Percentiles rank a stretch among this genome's conserved stretches.
These are phyloP conservation scores for Akanthomyces uredinophilus DNA, from an alignment of 2,329 filamentous ascomycete genomes.

Conservation along the genomic window DNA sequence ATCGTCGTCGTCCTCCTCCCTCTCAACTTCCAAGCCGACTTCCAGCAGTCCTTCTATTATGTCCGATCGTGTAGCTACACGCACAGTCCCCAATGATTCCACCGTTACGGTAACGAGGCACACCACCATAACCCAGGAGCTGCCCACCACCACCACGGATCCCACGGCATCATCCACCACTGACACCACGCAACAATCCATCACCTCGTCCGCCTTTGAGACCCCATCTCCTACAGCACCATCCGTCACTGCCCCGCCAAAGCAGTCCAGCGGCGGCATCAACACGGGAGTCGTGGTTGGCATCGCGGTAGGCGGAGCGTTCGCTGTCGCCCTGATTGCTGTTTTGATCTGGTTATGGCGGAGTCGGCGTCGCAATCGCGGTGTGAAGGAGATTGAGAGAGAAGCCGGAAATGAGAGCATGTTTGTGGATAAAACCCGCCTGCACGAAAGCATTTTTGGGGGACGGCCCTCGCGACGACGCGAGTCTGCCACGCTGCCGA, in stretches of 20 bases:
- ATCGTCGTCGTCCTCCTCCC: background rate
- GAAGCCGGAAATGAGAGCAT: background rate
- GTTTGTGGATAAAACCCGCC: slow-evolving; percentile 1
- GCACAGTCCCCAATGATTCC: slow-evolving; percentile 31
- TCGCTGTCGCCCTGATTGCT: slow-evolving; percentile 30
- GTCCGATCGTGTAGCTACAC: slow-evolving; percentile 34
- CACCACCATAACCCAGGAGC: slow-evolving; percentile 23
- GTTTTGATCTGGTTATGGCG: slow-evolving; percentile 21
- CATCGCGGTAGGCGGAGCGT: slow-evolving; percentile 28
- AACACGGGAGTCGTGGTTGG: background rate
- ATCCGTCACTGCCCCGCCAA: background rate
- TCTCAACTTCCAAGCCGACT: no score
- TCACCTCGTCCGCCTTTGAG: background rate
- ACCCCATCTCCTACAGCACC: background rate
- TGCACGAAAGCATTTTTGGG: slow-evolving; percentile 10
- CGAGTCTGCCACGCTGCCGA: background rate
- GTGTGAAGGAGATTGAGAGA: background rate
- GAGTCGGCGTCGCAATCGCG: background rate
- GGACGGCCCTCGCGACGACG: background rate
- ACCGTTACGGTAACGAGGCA: slow-evolving; percentile 31
- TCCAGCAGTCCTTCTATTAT: slow-evolving; percentile 19
- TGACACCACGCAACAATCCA: background rate
- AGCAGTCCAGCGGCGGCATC: background rate
- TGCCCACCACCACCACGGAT: slow-evolving; percentile 22
- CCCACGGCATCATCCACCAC: slow-evolving; percentile 11